Conservation (phyloP, 345 rosid genomes). For the Hibiscus mutabilis region DNA sequence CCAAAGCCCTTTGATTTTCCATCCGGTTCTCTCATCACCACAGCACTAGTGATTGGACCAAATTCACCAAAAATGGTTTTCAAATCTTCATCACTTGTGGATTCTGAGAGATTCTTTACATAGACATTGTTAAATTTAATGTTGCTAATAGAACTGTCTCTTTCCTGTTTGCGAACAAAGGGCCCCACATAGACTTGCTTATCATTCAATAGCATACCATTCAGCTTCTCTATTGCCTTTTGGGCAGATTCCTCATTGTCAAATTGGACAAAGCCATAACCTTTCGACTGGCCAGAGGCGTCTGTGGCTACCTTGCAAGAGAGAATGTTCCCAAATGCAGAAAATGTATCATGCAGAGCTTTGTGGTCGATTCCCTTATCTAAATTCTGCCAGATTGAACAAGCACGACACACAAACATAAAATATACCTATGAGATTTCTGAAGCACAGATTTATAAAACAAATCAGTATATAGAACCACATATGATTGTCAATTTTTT, state of each 20-base stretch:
- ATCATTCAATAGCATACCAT: conserved; percentile 90
- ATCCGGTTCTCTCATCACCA: conserved; percentile 80
- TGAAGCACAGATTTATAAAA: background rate
- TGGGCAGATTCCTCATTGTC: conserved; percentile 75
- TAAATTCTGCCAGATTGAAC: conserved; percentile 52
- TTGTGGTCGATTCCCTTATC: conserved; percentile 88
- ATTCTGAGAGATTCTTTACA: conserved; percentile 77
- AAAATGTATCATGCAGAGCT: conserved; percentile 78
- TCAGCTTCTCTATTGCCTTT: conserved; percentile 67
- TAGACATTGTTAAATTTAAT: conserved; percentile 75
- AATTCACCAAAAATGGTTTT: conserved; percentile 61
- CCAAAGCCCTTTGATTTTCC: conserved; percentile 91
- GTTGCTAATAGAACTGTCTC: conserved; percentile 46
- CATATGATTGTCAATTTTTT: background rate
- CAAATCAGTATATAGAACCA: background rate
- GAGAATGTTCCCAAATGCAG: conserved; percentile 70
- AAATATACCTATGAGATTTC: background rate
- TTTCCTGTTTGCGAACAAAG: conserved; percentile 86
- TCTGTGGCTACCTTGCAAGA: conserved; percentile 96
- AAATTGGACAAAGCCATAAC: conserved; percentile 93
- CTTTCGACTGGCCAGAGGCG: conserved; percentile 74
- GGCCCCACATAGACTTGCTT: conserved; percentile 96
- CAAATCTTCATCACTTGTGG: conserved; percentile 71
- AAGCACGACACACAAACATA: background rate
- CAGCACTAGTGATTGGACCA: conserved; percentile 78